Base-by-base conservation (phyloP, 139 green algal species). In the Chlorella sorokiniana region DNA sequence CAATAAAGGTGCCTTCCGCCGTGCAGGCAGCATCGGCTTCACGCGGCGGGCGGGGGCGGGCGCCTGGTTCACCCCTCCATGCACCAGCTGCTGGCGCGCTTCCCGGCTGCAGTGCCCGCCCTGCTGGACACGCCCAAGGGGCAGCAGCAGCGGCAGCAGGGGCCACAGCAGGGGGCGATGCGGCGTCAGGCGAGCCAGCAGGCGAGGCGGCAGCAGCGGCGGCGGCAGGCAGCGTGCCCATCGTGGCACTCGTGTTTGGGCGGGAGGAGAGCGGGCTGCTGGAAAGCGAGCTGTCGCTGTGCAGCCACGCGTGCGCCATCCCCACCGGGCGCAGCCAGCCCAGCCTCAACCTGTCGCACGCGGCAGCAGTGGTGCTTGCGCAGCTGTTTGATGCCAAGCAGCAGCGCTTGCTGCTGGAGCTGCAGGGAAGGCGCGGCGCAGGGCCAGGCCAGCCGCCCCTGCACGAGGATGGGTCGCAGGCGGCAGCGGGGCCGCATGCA, bases 321-420 rank as follows among this genome's bases (percentile, higher is more conserved):
- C 92, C 92, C 25, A 93, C 85, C 9, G 89, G 91, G 9, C 72
- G 87, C 0, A 48, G 88, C 2, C 91, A 95, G 74, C 83, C 86
- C 27, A 87, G 70, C 67, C 85, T 95, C 75, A 95, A 95, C 84
- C 86, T 96, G 69, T 93, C 87, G 5, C 92, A 96, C 73, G 91
- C 93, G 4, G 92, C 92, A 29, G 84, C 86, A 20, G 90, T 94
- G 31, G 85, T 92, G 71, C 82, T 95, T 48, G 72, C 83, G 1
- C 78, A 89, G 27, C 67, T 90, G 27, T 92, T 79, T 83, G 89
- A 90, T 52, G 29, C 51, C 35, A 64, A 75, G 64, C 45, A 71
- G 63, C 77, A 76, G 62, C 77, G 48, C 29, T 64, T 76, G n/a
- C 33, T 81, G 59, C 16, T 67, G 27, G 51, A 68, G 22, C 29